A percentile compares a stretch with the other conserved stretches of the same genome.
Evolutionary conservation across 495 filamentous ascomycete species (phyloP).

Genomic region (Annulohypoxylon nitens): DNA sequence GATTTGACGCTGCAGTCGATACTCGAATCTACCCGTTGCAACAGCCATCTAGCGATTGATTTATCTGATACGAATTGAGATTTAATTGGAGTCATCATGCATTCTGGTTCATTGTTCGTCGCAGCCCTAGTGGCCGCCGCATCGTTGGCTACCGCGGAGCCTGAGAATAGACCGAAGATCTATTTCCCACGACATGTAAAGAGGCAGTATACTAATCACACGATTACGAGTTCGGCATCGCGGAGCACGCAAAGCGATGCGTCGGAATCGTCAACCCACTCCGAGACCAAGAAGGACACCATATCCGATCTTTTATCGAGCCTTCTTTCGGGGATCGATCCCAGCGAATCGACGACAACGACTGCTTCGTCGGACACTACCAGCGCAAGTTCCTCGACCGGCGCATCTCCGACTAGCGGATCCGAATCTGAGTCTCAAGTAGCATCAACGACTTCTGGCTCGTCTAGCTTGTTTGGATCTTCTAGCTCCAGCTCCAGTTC

Average conservation of each 20-base stretch:
- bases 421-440: conserved; percentile 32
- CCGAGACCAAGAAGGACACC: conserved; percentile 51
- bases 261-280: conserved; percentile 35
- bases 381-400: conserved; percentile 15
- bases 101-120: conserved; percentile 62
- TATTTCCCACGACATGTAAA: conserved; percentile 73
- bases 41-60: conserved; percentile 36
- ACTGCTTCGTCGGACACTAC: conserved; percentile 22
- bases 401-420: conserved; percentile 16
- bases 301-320: conserved; percentile 49
- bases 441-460: conserved; percentile 1
- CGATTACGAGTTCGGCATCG: conserved; percentile 55
- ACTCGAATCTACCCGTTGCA: conserved; percentile 29
- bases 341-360: conserved; percentile 27
- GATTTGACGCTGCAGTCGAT: conserved; percentile 41
- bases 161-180: conserved; percentile 62
- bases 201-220: conserved; percentile 65
- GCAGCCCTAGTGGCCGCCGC: conserved; percentile 66
- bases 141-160: conserved; percentile 60
- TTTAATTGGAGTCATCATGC: conserved; percentile 56
- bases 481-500: background rate
- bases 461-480: background rate
- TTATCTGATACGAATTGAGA: conserved; percentile 39
- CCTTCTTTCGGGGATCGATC: conserved; percentile 32
- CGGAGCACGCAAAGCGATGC: conserved; percentile 39